These are phyloP conservation scores for Colletotrichum navitas DNA, from an alignment of 2,329 filamentous ascomycete genomes.

Conservation along the genomic window DNA sequence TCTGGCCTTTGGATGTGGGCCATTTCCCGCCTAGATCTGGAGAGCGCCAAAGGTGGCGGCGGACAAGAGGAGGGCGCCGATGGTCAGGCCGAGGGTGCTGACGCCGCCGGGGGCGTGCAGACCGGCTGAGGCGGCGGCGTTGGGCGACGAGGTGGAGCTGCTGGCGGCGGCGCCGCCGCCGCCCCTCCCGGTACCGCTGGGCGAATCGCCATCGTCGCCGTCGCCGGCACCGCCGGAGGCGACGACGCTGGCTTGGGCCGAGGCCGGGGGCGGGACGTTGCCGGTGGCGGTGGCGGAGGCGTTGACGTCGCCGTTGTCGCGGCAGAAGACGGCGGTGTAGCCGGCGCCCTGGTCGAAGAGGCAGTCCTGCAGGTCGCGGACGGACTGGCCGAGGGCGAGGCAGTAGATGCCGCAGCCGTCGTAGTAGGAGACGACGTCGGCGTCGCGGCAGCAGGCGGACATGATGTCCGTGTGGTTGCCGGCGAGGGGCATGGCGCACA, in stretches of 20 bases:
- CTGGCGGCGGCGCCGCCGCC: slow-evolving; percentile 22
- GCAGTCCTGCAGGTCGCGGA: slow-evolving; percentile 51
- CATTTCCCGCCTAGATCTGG: slow-evolving; percentile 27
- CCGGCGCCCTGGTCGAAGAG: slow-evolving; percentile 55
- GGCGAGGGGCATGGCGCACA: slow-evolving; percentile 58
- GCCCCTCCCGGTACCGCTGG: slow-evolving; percentile 33
- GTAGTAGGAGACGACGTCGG: slow-evolving; percentile 60
- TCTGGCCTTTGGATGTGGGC: not conserved
- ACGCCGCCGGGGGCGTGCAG: slow-evolving; percentile 41
- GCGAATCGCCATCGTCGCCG: slow-evolving; percentile 21
- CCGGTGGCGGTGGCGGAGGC: slow-evolving; percentile 55
- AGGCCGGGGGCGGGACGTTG: slow-evolving; percentile 47
- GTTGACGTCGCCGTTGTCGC: slow-evolving; percentile 48
- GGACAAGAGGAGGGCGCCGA: slow-evolving; percentile 54
- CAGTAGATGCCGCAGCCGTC: slow-evolving; percentile 65
- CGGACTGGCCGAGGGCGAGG: slow-evolving; percentile 51
- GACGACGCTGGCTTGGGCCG: slow-evolving; percentile 51
- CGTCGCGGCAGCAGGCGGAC: slow-evolving; percentile 59
- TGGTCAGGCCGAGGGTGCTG: slow-evolving; percentile 50
- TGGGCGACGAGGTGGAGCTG: slow-evolving; percentile 1
- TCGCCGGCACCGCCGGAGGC: slow-evolving; percentile 39
- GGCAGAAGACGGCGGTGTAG: slow-evolving; percentile 59
- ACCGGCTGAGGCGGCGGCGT: not conserved
- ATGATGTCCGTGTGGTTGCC: slow-evolving; percentile 58
- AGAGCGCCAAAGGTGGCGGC: slow-evolving; percentile 46